Base-by-base conservation (phyloP, 768 basidiomycete species). In the Imleria badia region DNA sequence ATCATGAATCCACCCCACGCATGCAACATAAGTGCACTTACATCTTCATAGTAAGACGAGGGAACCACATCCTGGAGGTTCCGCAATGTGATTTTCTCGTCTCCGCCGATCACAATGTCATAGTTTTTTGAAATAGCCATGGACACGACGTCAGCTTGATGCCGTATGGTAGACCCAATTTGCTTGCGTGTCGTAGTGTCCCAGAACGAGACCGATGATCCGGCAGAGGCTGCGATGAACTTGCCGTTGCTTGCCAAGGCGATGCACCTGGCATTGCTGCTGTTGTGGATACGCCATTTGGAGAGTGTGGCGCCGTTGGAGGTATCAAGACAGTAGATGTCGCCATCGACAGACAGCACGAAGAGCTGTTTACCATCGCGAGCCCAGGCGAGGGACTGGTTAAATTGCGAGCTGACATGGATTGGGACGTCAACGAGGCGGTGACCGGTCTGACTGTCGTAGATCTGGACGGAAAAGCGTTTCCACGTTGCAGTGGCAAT, bases 121-220 rank as follows among this genome's bases (percentile, higher is more conserved):
- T 43, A 52, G 22, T 54, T 45, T 35, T 15, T 17, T 5, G 56
- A 60, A 14, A 59, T 50, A 5, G 47, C 43, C 23, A 60, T 50
- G 10, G 19, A 45, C 10, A 6, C 19, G n/a, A 53, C 6, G 1
- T 7, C 0, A 13, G 6, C 17, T 1, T 26, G 9, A 19, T 59
- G 46, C 22, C 31, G n/a, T 8, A 59, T 22, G 12, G 20, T 1
- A 12, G 51, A 8, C 23, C 56, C 59, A 1, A 59, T 46, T 42
- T 31, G 23, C 10, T 52, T 44, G 29, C 10, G 40, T 7, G 55
- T 59, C 3, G 26, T 29, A 8, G 34, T 39, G 10, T 60, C 56
- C 59, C 56, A 59, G 30, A 60, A 54, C 0, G 56, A 50, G 23
- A 60, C 48, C 1, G 47, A 49, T 5, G 45, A 33, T 1, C 30